These are phyloP conservation scores for Cucurbita argyrosperma DNA, from an alignment of 306 rosid species.

Conservation along the genomic window DNA sequence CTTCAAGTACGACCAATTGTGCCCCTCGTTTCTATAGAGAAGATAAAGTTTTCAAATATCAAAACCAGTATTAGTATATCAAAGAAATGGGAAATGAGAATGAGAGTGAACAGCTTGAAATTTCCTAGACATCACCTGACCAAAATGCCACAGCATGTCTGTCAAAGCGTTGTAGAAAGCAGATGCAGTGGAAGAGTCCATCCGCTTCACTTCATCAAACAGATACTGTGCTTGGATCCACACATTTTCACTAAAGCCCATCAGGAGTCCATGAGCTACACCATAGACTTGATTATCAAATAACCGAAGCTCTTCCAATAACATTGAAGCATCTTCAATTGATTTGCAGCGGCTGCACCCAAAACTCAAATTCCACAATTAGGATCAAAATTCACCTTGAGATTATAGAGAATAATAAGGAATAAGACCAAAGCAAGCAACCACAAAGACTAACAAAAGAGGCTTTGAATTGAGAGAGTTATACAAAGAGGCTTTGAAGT, in stretches of 20 bases:
- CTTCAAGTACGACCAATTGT: constrained; percentile 77
- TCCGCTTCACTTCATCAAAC: constrained; percentile 68
- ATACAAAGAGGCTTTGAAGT: neutral
- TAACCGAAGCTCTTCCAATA: constrained; percentile 68
- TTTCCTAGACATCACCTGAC: constrained; percentile 45
- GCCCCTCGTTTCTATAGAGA: constrained; percentile 66
- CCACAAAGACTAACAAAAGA: neutral
- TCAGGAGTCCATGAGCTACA: constrained; percentile 78
- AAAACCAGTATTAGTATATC: neutral
- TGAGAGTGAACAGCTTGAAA: neutral
- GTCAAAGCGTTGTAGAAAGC: constrained; percentile 91
- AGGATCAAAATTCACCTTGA: neutral
- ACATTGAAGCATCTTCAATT: constrained; percentile 64
- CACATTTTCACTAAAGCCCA: constrained; percentile 54
- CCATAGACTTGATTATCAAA: constrained; percentile 83
- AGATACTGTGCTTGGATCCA: constrained; percentile 63
- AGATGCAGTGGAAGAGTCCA: constrained; percentile 84
- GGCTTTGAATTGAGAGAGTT: neutral
- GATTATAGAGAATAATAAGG: neutral
- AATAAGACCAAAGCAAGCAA: neutral
- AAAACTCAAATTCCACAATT: constrained; percentile 10
- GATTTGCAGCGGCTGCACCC: constrained; percentile 72
- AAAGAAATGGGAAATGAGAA: neutral
- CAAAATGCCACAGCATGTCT: constrained; percentile 94
- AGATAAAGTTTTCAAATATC: neutral